Percentiles rank a stretch among this genome's conserved stretches.
Conservation (phyloP, 352 stramenopile genomes). For the Pythium rishiriense region DNA sequence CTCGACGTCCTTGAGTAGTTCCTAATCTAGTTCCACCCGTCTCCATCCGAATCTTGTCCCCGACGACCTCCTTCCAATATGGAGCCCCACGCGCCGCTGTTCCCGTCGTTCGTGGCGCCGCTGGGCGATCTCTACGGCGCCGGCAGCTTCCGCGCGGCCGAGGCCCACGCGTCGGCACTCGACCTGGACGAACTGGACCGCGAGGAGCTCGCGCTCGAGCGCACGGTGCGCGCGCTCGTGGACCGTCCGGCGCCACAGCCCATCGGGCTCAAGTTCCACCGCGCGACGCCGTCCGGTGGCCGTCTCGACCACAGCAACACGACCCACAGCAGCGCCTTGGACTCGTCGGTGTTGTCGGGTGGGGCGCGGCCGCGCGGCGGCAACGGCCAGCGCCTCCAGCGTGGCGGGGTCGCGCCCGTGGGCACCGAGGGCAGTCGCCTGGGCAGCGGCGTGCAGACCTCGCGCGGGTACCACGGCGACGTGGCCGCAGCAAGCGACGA, state of each 20-base stretch:
- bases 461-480: constrained; percentile 16
- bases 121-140: constrained; percentile 64
- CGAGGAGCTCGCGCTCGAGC: constrained; percentile 56
- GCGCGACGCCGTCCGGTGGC: constrained; percentile 15
- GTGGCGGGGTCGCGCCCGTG: constrained; percentile 11
- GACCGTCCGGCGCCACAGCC: constrained; percentile 46
- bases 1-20: too few species aligned
- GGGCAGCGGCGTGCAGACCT: constrained; percentile 9
- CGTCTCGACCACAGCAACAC: too few species aligned
- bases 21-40: too few species aligned
- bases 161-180: constrained; percentile 42
- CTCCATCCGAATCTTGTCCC: too few species aligned
- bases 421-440: constrained; percentile 7
- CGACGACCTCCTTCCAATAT: constrained; percentile 15
- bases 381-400: constrained; percentile 7
- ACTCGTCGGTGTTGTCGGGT: too few species aligned
- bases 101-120: constrained; percentile 43
- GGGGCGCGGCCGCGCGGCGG: too few species aligned
- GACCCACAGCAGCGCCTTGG: not conserved
- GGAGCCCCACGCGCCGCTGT: constrained; percentile 27
- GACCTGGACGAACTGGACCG: constrained; percentile 60
- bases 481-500: constrained; percentile 10
- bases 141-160: constrained; percentile 46
- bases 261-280: constrained; percentile 66
- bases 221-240: constrained; percentile 50